Evolutionary conservation across 306 rosid genomes (phyloP).

Genomic region (Vicia sativa): DNA sequence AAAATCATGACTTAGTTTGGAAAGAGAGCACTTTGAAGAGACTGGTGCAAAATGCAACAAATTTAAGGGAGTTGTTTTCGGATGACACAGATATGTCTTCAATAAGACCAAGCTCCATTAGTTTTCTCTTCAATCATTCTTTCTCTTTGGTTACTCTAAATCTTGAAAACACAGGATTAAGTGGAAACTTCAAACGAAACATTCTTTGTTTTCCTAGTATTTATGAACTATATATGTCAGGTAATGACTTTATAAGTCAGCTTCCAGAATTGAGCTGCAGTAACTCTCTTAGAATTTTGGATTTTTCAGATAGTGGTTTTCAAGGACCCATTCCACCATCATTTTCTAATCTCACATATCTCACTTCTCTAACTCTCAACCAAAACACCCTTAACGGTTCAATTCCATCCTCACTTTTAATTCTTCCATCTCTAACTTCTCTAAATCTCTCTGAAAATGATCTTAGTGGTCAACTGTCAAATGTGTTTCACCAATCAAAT

Average conservation of each 20-base stretch:
- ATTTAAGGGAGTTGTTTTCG: not conserved
- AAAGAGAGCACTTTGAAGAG: constrained; percentile 10
- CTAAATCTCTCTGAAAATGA: not conserved
- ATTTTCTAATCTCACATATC: constrained; percentile 12
- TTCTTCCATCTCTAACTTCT: not conserved
- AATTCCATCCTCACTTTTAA: constrained; percentile 9
- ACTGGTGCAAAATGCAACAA: constrained; percentile 19
- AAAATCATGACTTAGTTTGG: not conserved
- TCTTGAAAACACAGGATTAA: not conserved
- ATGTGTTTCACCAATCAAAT: not conserved
- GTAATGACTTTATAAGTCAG: not conserved
- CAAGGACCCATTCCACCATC: not conserved
- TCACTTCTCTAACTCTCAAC: not conserved
- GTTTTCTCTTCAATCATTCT: not conserved
- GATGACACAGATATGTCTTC: not conserved
- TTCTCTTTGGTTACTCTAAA: constrained; percentile 28
- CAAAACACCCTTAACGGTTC: not conserved
- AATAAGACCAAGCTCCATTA: not conserved
- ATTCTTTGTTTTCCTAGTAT: constrained; percentile 12
- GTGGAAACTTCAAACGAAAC: not conserved
- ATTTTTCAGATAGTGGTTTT: not conserved
- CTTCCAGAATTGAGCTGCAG: constrained; percentile 13
- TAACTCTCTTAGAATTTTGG: not conserved
- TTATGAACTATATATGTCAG: not conserved
- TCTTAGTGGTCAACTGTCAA: not conserved